Conservation (phyloP, 768 basidiomycete species). For the Suillus decipiens region DNA sequence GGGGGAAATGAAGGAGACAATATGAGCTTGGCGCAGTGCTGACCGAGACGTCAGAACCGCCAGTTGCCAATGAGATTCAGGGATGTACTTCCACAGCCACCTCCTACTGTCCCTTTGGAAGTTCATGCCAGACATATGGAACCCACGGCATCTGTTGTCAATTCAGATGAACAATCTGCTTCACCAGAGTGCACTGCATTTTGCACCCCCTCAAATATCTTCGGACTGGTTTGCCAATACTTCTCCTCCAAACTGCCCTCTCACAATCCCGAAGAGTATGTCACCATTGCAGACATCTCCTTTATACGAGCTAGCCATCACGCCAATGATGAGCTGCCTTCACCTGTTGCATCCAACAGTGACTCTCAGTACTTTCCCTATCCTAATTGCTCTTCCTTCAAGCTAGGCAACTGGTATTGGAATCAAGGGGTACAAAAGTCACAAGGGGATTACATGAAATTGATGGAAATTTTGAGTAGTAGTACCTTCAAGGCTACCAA, state of each 20-base stretch:
- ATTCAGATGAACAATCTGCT: too few relatives aligned
- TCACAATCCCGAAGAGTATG: neutral
- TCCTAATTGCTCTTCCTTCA: conserved; percentile 13
- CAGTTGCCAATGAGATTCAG: conserved; percentile 6
- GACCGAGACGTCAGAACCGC: neutral
- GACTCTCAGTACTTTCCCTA: conserved; percentile 14
- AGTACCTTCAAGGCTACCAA: conserved; percentile 4
- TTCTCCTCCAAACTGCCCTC: neutral
- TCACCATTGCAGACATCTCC: neutral
- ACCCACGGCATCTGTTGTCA: too few relatives aligned
- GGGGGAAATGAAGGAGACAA: neutral
- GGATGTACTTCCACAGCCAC: conserved; percentile 11
- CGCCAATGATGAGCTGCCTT: conserved; percentile 1
- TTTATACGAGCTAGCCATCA: neutral
- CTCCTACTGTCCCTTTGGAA: neutral
- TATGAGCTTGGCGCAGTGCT: neutral
- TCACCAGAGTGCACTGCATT: neutral
- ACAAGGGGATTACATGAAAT: neutral
- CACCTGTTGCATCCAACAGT: neutral
- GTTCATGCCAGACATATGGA: too few relatives aligned
- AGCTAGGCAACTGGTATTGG: conserved; percentile 15
- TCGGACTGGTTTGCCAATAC: neutral
- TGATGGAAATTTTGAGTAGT: neutral
- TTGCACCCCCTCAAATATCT: neutral
- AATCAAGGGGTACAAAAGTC: conserved; percentile 14